Percentiles rank a stretch among this genome's conserved stretches.
phyloP scores from a whole-genome alignment of 805 yeast species.

The Candida vartiovaarae region DNA sequence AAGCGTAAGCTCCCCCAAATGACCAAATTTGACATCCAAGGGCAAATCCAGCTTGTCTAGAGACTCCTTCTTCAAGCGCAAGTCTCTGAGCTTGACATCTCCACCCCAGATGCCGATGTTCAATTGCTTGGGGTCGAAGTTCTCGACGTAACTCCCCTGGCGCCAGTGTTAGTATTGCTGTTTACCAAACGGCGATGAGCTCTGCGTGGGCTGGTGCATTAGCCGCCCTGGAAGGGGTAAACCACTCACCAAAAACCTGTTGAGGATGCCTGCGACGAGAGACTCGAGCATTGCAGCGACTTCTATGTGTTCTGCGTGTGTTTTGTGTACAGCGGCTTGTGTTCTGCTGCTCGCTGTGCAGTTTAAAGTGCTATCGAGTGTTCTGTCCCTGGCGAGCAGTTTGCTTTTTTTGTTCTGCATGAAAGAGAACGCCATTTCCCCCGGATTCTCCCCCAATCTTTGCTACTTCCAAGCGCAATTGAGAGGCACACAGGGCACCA shows the following conservation, averaged over 20 bases:
- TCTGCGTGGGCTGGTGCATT: neutral
- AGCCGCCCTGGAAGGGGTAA: neutral
- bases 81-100: constrained; percentile 77
- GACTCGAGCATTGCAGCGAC: constrained; percentile 49
- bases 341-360: neutral
- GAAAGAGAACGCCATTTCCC: too few relatives aligned
- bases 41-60: constrained; percentile 83
- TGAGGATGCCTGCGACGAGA: constrained; percentile 54
- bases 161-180: constrained; percentile 4
- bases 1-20: constrained; percentile 78
- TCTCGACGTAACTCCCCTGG: constrained; percentile 72
- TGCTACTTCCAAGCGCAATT: neutral
- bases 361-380: too few relatives aligned
- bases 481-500: neutral
- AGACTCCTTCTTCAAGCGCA: constrained; percentile 80
- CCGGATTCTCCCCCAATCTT: too few relatives aligned
- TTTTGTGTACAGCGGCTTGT: neutral
- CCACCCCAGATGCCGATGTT: constrained; percentile 98
- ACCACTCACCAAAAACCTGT: constrained; percentile 39
- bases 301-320: neutral
- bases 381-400: too few relatives aligned
- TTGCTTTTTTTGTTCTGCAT: too few relatives aligned
- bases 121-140: constrained; percentile 91
- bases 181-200: neutral
- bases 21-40: constrained; percentile 81